Evolutionary conservation across 2,329 filamentous ascomycete species (phyloP).

Genomic region (Ascochyta pisi): DNA sequence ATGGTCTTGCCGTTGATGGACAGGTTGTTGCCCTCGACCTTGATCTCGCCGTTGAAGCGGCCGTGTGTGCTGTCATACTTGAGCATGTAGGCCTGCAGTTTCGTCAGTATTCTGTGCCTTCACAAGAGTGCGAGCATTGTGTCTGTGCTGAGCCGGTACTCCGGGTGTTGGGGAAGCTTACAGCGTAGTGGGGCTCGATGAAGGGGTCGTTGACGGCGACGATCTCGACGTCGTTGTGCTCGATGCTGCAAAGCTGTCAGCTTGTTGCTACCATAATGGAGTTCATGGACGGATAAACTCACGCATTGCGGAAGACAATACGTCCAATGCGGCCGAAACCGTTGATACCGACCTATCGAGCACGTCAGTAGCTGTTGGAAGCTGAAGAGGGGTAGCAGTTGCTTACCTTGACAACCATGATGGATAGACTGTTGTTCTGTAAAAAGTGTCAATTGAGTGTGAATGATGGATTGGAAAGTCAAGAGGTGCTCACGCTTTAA

Average conservation of each 20-base stretch:
- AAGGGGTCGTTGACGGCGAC: conserved; percentile 99
- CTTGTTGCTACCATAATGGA: conserved; percentile 6
- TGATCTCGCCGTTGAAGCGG: conserved; percentile 90
- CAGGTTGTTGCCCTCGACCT: conserved; percentile 74
- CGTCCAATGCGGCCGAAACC: conserved; percentile 99
- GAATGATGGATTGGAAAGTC: conserved; percentile 13
- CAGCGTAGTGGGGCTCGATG: conserved; percentile 97
- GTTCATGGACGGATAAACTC: conserved; percentile 48
- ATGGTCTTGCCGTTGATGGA: conserved; percentile 93
- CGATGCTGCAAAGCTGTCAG: conserved; percentile 62
- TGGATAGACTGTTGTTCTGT: conserved; percentile 37
- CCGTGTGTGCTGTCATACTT: conserved; percentile 99
- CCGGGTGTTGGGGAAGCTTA: conserved; percentile 62
- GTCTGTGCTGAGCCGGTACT: background rate
- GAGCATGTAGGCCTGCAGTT: conserved; percentile 93
- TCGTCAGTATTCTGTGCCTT: conserved; percentile 35
- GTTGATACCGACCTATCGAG: conserved; percentile 87
- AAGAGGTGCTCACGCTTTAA: conserved; percentile 32
- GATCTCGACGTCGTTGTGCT: conserved; percentile 87
- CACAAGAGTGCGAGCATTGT: background rate
- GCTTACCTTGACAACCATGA: conserved; percentile 58
- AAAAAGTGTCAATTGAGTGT: conserved; percentile 24
- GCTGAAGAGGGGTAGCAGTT: conserved; percentile 27
- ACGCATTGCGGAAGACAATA: conserved; percentile 98
- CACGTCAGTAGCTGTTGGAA: conserved; percentile 33